These are phyloP conservation scores for Bolboschoenoplectus hybrid DNA, from an alignment of 202 grass and related monocot genomes.

Conservation along the genomic window DNA sequence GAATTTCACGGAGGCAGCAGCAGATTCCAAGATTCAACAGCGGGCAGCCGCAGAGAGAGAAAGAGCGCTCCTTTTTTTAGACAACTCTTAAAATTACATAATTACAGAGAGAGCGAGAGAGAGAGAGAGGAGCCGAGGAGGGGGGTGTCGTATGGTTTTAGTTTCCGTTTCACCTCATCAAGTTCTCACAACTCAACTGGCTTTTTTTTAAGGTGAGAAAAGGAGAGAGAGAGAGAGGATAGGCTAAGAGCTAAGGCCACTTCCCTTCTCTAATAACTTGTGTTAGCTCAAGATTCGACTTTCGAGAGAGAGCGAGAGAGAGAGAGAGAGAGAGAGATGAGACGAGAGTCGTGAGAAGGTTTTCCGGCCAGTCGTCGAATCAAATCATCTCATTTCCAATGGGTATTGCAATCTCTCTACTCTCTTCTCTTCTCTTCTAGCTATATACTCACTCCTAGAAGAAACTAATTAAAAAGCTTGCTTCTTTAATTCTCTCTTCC, in stretches of 20 bases:
- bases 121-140: neutral
- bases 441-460: neutral
- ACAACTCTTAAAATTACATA: neutral
- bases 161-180: neutral
- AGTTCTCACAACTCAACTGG: neutral
- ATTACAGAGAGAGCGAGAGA: neutral
- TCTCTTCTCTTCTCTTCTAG: neutral
- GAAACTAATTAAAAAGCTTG: neutral
- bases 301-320: neutral
- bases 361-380: neutral
- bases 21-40: conserved; percentile 1
- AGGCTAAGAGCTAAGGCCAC: neutral
- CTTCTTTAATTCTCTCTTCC: neutral
- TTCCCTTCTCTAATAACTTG: conserved; percentile 7
- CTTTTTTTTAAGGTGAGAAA: neutral
- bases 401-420: neutral
- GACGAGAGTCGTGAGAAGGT: neutral
- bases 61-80: neutral
- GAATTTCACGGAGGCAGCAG: neutral
- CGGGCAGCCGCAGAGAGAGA: neutral
- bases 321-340: conserved; percentile 6
- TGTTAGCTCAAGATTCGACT: conserved; percentile 6
- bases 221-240: conserved; percentile 5
- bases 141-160: neutral
- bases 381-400: conserved; percentile 24